phyloP scores from a whole-genome alignment of 805 yeast genomes.

The Saccharomycopsis malanga region DNA sequence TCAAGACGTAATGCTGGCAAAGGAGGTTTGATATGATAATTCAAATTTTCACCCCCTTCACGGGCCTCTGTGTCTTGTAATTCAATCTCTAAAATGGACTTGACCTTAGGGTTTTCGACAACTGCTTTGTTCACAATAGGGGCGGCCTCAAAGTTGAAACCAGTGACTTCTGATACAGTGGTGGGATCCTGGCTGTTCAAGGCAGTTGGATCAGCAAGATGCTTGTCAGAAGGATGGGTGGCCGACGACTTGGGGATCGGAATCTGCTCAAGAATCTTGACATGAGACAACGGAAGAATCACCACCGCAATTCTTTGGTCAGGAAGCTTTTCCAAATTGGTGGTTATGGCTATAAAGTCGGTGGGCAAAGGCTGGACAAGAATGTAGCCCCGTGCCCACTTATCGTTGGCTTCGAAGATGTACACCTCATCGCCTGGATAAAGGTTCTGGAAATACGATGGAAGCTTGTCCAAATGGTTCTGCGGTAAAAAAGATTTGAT shows the following conservation, averaged over 20 bases:
- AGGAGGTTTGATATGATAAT: constrained; percentile 39
- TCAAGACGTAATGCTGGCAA: constrained; percentile 46
- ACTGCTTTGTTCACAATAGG: constrained; percentile 25
- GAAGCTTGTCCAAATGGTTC: constrained; percentile 29
- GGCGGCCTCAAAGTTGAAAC: constrained; percentile 16
- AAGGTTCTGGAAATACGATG: constrained; percentile 41
- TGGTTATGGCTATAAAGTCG: constrained; percentile 50
- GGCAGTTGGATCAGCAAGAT: constrained; percentile 20
- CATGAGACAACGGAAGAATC: constrained; percentile 54
- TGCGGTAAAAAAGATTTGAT: constrained; percentile 41
- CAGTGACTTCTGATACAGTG: constrained; percentile 22
- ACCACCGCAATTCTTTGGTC: constrained; percentile 46
- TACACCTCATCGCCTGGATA: constrained; percentile 76
- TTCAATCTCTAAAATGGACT: constrained; percentile 32
- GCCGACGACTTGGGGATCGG: constrained; percentile 31
- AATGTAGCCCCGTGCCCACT: constrained; percentile 79
- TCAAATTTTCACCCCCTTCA: constrained; percentile 26
- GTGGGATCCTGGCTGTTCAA: constrained; percentile 26
- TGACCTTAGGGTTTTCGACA: constrained; percentile 24
- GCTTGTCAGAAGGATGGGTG: constrained; percentile 26
- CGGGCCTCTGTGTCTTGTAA: constrained; percentile 27
- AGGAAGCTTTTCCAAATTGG: constrained; percentile 57
- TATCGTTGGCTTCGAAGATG: constrained; percentile 54
- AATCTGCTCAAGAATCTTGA: constrained; percentile 38
- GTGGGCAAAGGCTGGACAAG: constrained; percentile 62